Conservation (phyloP, 2,329 filamentous ascomycete genomes). For the Monilinia polystroma region DNA sequence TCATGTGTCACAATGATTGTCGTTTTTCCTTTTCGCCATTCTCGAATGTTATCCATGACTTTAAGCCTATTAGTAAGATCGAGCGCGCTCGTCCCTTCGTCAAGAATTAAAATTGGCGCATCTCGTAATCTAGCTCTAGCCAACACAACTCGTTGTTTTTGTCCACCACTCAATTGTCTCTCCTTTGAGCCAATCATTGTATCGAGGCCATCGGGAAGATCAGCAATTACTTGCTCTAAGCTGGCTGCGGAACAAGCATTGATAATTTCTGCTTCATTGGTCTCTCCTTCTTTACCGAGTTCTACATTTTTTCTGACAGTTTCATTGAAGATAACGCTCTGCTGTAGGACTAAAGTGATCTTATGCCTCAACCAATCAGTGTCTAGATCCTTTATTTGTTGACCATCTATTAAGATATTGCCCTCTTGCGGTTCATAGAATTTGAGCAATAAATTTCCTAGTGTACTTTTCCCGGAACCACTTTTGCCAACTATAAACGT, state of each 20-base stretch:
- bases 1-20: conserved; percentile 95
- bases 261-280: conserved; percentile 56
- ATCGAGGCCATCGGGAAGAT: conserved; percentile 67
- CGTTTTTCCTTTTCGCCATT: conserved; percentile 77
- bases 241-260: conserved; percentile 65
- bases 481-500: conserved; percentile 83
- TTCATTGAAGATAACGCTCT: conserved; percentile 77
- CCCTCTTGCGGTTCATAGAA: conserved; percentile 71
- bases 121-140: conserved; percentile 76
- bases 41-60: conserved; percentile 72
- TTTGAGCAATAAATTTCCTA: conserved; percentile 75
- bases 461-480: conserved; percentile 88
- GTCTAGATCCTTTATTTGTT: conserved; percentile 60
- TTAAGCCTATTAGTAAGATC: conserved; percentile 68
- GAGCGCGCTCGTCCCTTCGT: conserved; percentile 84
- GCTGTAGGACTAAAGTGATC: conserved; percentile 79
- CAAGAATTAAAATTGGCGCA: conserved; percentile 77
- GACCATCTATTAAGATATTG: conserved; percentile 66
- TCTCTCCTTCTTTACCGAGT: conserved; percentile 59
- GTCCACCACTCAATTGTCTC: conserved; percentile 75
- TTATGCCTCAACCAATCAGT: conserved; percentile 73
- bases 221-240: conserved; percentile 64
- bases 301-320: conserved; percentile 76
- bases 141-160: conserved; percentile 77
- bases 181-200: conserved; percentile 72